Conservation (phyloP, 192 early-diverging fungal genomes). For the Backusella morwellensis region DNA sequence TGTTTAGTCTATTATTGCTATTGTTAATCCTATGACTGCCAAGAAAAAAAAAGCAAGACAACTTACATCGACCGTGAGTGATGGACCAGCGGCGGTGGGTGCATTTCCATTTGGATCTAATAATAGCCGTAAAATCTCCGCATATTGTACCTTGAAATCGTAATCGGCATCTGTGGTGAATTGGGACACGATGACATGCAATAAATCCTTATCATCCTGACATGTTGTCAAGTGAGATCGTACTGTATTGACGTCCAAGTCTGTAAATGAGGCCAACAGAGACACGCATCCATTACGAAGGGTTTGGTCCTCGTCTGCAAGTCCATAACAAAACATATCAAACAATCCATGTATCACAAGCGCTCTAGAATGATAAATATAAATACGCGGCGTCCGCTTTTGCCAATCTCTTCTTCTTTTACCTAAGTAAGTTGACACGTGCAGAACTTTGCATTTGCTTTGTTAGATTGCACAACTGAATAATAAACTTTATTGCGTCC, state of each 20-base stretch:
- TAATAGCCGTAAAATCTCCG: conserved; percentile 72
- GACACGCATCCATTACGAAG: conserved; percentile 67
- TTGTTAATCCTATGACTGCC: not conserved
- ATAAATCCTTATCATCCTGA: conserved; percentile 57
- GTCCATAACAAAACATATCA: conserved; percentile 66
- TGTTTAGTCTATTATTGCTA: conserved; percentile 11
- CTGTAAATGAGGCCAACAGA: conserved; percentile 69
- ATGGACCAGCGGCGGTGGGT: conserved; percentile 17
- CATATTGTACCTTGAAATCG: conserved; percentile 66
- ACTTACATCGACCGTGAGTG: conserved; percentile 28
- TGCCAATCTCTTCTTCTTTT: not conserved
- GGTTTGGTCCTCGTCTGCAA: conserved; percentile 52
- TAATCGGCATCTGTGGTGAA: conserved; percentile 60
- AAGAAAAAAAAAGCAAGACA: conserved; percentile 12
- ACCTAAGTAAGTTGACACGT: conserved; percentile 67
- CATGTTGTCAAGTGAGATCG: conserved; percentile 63
- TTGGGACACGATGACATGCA: conserved; percentile 66
- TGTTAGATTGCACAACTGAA: conserved; percentile 75
- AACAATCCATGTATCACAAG: conserved; percentile 81
- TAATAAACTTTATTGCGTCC: conserved; percentile 78
- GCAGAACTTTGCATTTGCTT: conserved; percentile 64
- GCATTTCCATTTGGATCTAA: conserved; percentile 58
- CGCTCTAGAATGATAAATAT: conserved; percentile 39
- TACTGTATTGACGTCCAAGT: conserved; percentile 78
- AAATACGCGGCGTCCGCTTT: too few species aligned